Evolutionary conservation across 2,329 filamentous ascomycete genomes (phyloP).

Genomic region (Aquanectria penicillioides): DNA sequence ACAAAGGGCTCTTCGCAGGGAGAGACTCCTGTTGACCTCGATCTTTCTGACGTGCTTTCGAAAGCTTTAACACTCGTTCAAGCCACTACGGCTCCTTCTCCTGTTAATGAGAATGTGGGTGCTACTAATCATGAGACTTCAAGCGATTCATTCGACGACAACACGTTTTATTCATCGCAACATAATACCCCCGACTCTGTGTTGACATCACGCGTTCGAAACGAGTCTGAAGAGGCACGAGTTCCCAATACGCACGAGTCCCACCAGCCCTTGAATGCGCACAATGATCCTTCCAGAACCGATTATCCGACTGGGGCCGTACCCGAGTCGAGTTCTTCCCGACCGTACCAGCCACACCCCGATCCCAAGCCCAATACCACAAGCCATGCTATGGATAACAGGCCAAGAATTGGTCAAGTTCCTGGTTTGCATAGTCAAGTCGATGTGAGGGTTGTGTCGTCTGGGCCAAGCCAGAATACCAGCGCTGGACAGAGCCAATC

Average conservation of each 20-base stretch:
- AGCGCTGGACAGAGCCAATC: slow-evolving; percentile 54
- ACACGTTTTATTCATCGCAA: slow-evolving; percentile 95
- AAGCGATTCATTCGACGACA: slow-evolving; percentile 89
- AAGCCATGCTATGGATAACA: slow-evolving; percentile 23
- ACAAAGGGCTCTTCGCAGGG: slow-evolving; percentile 53
- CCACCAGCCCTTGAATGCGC: slow-evolving; percentile 25
- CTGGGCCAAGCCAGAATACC: slow-evolving; percentile 43
- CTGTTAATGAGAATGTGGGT: slow-evolving; percentile 62
- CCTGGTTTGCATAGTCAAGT: slow-evolving; percentile 47
- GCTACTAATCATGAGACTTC: slow-evolving; percentile 68
- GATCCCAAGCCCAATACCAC: slow-evolving; percentile 14
- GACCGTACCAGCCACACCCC: slow-evolving; percentile 19
- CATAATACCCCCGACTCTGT: slow-evolving; percentile 77
- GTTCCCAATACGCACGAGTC: slow-evolving; percentile 25
- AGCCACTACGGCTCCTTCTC: slow-evolving; percentile 69
- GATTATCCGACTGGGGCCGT: slow-evolving; percentile 17
- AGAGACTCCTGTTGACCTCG: slow-evolving; percentile 71
- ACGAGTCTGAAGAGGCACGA: slow-evolving; percentile 48
- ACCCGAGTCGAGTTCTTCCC: slow-evolving; percentile 20
- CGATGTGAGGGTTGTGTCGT: slow-evolving; percentile 22
- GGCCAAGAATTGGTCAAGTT: slow-evolving; percentile 33
- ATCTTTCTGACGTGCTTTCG: slow-evolving; percentile 77
- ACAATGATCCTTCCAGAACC: slow-evolving; percentile 19
- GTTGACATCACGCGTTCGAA: slow-evolving; percentile 60
- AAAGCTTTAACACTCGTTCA: slow-evolving; percentile 78